Percentiles rank a stretch among this genome's conserved stretches.
Evolutionary conservation across 768 basidiomycete genomes (phyloP).

Genomic region (Crepidotus variabilis): DNA sequence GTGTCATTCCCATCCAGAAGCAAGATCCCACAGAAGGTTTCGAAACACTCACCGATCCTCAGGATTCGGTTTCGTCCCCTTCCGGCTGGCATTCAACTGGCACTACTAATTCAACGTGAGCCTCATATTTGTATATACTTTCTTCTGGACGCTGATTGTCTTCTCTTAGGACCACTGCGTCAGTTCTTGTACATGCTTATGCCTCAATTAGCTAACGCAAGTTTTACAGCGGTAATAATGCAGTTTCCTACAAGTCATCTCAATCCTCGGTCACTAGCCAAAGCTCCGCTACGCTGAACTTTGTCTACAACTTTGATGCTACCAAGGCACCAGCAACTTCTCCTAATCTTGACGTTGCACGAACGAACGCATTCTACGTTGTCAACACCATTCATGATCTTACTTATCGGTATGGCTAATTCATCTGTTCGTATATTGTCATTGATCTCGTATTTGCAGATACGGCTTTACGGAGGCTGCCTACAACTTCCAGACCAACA

Average conservation of each 20-base stretch:
- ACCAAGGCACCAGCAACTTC: background rate
- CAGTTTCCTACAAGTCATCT: constrained; percentile 22
- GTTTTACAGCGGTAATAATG: background rate
- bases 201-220: background rate
- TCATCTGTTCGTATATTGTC: background rate
- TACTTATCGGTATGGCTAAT: constrained; percentile 9
- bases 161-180: background rate
- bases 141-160: background rate
- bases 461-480: constrained; percentile 29
- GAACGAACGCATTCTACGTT: constrained; percentile 50
- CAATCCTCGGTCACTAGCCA: constrained; percentile 24
- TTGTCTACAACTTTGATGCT: background rate
- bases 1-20: constrained; percentile 41
- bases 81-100: constrained; percentile 32
- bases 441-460: background rate
- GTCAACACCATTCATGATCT: constrained; percentile 53
- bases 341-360: constrained; percentile 31
- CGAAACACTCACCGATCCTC: constrained; percentile 40
- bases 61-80: constrained; percentile 44
- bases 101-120: constrained; percentile 17
- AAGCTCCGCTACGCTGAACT: constrained; percentile 20
- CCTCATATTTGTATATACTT: constrained; percentile 14
- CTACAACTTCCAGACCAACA: constrained; percentile 55
- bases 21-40: constrained; percentile 45
- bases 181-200: background rate